phyloP scores from a whole-genome alignment of 495 filamentous ascomycete genomes.

The Daldinia grandis region DNA sequence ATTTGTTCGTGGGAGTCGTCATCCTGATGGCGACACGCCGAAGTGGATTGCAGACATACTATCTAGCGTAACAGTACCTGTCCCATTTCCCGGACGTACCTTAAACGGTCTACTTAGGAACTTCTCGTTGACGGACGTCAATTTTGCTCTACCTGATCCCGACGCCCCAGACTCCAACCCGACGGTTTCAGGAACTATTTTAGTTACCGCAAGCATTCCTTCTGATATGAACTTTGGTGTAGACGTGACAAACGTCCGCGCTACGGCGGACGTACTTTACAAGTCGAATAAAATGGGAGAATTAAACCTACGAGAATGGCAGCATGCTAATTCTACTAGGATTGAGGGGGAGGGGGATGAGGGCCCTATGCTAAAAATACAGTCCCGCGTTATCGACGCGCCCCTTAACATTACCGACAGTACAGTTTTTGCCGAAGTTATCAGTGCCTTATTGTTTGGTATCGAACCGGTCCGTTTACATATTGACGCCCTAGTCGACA shows the following conservation, averaged over 20 bases:
- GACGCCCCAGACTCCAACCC: conserved; percentile 77
- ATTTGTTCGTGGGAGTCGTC: conserved; percentile 77
- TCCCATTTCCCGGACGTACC: conserved; percentile 81
- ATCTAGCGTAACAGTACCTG: conserved; percentile 80
- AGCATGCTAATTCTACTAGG: conserved; percentile 80
- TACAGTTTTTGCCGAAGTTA: conserved; percentile 75
- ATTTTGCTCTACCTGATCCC: conserved; percentile 83
- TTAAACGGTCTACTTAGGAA: conserved; percentile 84
- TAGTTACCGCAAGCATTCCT: conserved; percentile 78
- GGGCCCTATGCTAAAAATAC: conserved; percentile 69
- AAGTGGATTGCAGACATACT: conserved; percentile 83
- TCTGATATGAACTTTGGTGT: conserved; percentile 85
- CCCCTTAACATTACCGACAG: conserved; percentile 83
- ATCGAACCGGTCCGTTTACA: conserved; percentile 67
- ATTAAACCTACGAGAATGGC: conserved; percentile 82
- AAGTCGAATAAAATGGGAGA: conserved; percentile 75
- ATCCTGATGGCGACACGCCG: conserved; percentile 71
- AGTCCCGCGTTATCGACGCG: conserved; percentile 76
- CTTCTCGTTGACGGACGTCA: conserved; percentile 82
- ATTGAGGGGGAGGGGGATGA: conserved; percentile 61
- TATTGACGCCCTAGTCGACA: conserved; percentile 84
- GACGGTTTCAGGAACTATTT: conserved; percentile 79
- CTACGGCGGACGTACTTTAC: conserved; percentile 82
- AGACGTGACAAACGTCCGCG: conserved; percentile 75
- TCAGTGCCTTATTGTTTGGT: conserved; percentile 79